Base-by-base conservation (phyloP, 2,329 filamentous ascomycete species). In the Zasmidium cellare region DNA sequence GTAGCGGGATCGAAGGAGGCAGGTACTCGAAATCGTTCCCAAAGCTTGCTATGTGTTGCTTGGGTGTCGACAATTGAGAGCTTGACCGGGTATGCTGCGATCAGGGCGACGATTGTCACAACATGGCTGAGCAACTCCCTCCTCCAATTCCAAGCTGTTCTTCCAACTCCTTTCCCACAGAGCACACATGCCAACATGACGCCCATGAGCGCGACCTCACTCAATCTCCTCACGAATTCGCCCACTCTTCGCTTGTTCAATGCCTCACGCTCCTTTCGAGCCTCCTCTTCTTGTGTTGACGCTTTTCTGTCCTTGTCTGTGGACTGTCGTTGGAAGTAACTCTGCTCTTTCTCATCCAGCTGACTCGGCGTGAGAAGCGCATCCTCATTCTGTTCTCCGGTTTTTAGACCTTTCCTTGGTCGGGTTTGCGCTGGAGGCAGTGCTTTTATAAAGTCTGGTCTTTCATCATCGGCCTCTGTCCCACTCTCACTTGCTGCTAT, bases 401-500 rank as follows among this genome's bases (percentile, higher is more conserved):
- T 87, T 59, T 88, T 83, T 50, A 96, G 74, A 7, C 92, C 92
- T 76, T 96, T 97, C 71, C 89, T 87, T 28, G 85, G 80, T 60
- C 86, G 83, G 9, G 82, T 66, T n/a, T 82, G 87, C 1, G 92
- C 90, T 2, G 92, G 90, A 1, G 93, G 92, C 20, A 97, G 77
- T 0, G 92, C 89, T 72, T 89, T 94, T 56, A 96, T 80, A 65
- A 93, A 87, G 3, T 11, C 77, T 73, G 46, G 80, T 62, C 92
- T 89, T 74, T 97, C 93, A 76, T 97, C 93, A 69, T 97, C 93
- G 41, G 93, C 93, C 72, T 97, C 93, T 18, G 92, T 96, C 22
- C 93, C 93, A 72, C 92, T 96, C 66, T 96, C 92, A 73, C 91
- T 96, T 11, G 84, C 84, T 1, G 86, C 82, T 1, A 82, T 80